Percentiles rank a stretch among this genome's conserved stretches.
Conservation (phyloP, 805 yeast genomes). For the Starmerella riodocensis region DNA sequence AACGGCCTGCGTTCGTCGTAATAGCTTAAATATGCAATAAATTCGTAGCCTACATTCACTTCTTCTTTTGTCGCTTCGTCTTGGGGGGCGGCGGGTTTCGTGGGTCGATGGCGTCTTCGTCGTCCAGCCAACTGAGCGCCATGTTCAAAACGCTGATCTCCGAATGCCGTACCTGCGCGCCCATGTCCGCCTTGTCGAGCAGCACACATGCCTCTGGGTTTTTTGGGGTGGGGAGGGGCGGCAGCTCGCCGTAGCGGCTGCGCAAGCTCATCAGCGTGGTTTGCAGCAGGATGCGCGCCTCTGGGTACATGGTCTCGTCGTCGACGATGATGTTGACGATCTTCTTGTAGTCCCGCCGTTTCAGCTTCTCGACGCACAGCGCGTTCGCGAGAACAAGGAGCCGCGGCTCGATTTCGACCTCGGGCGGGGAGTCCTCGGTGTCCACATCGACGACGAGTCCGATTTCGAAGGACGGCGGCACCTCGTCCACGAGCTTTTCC, state of each 20-base stretch:
- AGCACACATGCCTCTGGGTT: constrained; percentile 9
- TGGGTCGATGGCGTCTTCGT: neutral
- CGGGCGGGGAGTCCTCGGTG: constrained; percentile 8
- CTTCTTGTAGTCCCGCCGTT: constrained; percentile 7
- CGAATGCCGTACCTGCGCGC: constrained; percentile 21
- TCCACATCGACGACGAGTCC: constrained; percentile 10
- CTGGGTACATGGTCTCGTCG: constrained; percentile 9
- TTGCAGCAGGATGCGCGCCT: constrained; percentile 11
- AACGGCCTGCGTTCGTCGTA: too few species aligned
- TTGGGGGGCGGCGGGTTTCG: neutral
- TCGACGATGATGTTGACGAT: constrained; percentile 10
- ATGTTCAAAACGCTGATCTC: constrained; percentile 22
- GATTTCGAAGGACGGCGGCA: constrained; percentile 12
- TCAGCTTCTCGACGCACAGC: constrained; percentile 9
- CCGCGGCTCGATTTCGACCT: constrained; percentile 17
- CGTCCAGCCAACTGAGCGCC: constrained; percentile 20
- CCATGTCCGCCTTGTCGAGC: constrained; percentile 17
- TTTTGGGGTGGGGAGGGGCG: neutral
- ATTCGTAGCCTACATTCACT: too few species aligned
- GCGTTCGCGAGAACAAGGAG: constrained; percentile 10
- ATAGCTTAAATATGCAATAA: too few species aligned
- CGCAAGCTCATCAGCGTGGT: constrained; percentile 16
- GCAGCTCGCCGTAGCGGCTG: constrained; percentile 16
- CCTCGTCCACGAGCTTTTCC: constrained; percentile 6
- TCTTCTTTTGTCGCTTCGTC: neutral